Evolutionary conservation across 768 basidiomycete species (phyloP).

Genomic region (Mycena amicta): DNA sequence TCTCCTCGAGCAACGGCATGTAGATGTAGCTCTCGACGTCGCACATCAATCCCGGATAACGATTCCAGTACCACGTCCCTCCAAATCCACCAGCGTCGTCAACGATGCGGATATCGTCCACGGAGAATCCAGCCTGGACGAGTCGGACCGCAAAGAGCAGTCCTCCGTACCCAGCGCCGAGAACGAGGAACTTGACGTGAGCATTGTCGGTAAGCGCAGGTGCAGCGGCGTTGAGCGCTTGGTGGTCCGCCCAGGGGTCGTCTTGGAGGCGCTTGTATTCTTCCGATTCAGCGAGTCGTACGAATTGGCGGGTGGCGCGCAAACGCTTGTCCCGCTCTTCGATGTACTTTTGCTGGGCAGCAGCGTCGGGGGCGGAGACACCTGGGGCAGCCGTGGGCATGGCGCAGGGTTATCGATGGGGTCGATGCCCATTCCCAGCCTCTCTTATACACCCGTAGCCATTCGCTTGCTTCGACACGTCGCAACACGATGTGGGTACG

Average conservation of each 20-base stretch:
- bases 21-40: conserved; percentile 24
- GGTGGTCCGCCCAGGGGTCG: conserved; percentile 17
- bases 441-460: too few species aligned
- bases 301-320: conserved; percentile 14
- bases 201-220: conserved; percentile 9
- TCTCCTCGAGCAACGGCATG: conserved; percentile 25
- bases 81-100: conserved; percentile 23
- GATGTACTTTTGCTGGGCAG: conserved; percentile 5
- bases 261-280: conserved; percentile 10
- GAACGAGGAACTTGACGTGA: conserved; percentile 7
- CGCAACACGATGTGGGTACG: too few species aligned
- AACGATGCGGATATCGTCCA: conserved; percentile 14
- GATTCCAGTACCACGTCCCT: conserved; percentile 26
- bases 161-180: conserved; percentile 11
- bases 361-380: background rate
- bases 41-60: conserved; percentile 26
- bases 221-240: conserved; percentile 7
- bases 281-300: conserved; percentile 9
- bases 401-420: too few species aligned
- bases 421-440: too few species aligned
- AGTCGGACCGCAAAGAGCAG: conserved; percentile 12
- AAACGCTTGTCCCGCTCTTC: conserved; percentile 20
- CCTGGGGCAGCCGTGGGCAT: background rate
- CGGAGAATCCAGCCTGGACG: conserved; percentile 15
- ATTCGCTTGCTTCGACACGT: too few species aligned